Evolutionary conservation across 129 eudicot genomes (phyloP).

Genomic region (Flaveria ramosissima): DNA sequence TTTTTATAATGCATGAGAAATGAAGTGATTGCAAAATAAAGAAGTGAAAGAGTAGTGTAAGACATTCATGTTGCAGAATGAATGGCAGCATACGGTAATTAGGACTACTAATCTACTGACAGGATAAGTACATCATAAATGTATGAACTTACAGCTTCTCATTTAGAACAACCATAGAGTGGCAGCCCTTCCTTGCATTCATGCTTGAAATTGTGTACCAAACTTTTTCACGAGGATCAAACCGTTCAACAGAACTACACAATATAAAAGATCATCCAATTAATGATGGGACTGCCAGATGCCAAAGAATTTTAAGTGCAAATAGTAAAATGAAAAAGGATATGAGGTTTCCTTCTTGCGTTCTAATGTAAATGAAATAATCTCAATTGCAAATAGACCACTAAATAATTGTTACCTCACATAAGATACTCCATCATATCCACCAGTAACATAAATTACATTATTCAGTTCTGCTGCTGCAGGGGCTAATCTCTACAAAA

Average conservation of each 20-base stretch:
- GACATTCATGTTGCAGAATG: neutral
- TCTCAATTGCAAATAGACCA: neutral
- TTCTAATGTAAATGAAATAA: neutral
- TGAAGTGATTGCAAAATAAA: neutral
- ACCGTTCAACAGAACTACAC: constrained; percentile 72
- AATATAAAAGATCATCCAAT: neutral
- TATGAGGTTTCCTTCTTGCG: constrained; percentile 20
- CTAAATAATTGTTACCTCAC: constrained; percentile 44
- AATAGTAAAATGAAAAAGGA: constrained; percentile 6
- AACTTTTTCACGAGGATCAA: constrained; percentile 71
- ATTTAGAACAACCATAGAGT: constrained; percentile 58
- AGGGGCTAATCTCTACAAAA: constrained; percentile 63
- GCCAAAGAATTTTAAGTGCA: neutral
- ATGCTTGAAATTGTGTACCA: constrained; percentile 57
- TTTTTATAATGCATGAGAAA: neutral
- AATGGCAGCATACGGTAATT: neutral
- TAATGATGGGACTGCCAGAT: neutral
- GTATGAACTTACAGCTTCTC: constrained; percentile 65
- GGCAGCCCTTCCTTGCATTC: constrained; percentile 69
- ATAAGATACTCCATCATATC: constrained; percentile 69
- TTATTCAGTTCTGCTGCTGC: constrained; percentile 62
- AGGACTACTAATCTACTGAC: neutral
- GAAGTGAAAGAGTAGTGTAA: neutral
- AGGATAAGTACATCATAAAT: constrained; percentile 2
- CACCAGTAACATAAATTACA: constrained; percentile 77